Conservation (phyloP, 371 early-diverging fungal species). For the Lichtheimia ornata region DNA sequence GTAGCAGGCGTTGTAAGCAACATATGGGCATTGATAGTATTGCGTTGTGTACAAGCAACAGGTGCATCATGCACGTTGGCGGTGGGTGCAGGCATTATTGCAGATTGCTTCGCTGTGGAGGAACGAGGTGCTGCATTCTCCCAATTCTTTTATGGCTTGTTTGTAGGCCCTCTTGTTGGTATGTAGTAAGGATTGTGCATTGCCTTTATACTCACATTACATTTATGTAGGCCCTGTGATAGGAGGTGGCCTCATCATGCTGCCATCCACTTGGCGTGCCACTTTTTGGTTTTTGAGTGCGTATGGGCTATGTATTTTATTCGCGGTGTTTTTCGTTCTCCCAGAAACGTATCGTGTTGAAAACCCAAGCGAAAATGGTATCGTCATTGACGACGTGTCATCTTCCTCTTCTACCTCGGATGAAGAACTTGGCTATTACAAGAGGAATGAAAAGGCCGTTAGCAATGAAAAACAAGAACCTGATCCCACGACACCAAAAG, state of each 20-base stretch:
- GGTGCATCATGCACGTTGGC: slow-evolving; percentile 65
- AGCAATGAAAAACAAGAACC: too few species aligned
- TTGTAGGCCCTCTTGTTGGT: slow-evolving; percentile 50
- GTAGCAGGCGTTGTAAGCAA: slow-evolving; percentile 64
- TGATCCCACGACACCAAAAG: background rate
- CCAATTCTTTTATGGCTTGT: slow-evolving; percentile 51
- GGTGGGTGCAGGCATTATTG: slow-evolving; percentile 7
- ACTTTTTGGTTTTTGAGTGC: slow-evolving; percentile 61
- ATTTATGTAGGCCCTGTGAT: slow-evolving; percentile 38
- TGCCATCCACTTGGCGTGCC: slow-evolving; percentile 51
- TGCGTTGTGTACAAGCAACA: slow-evolving; percentile 69
- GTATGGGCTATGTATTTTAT: slow-evolving; percentile 22
- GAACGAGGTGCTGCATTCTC: slow-evolving; percentile 35
- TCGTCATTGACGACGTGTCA: too few species aligned
- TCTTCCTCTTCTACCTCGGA: too few species aligned
- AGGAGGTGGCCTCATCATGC: slow-evolving; percentile 32
- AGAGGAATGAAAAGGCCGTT: too few species aligned
- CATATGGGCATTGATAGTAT: slow-evolving; percentile 58
- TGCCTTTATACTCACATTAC: slow-evolving; percentile 38
- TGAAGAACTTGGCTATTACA: too few species aligned
- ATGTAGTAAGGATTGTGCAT: slow-evolving; percentile 4
- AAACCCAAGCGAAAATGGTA: slow-evolving; percentile 9
- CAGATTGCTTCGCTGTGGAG: slow-evolving; percentile 27
- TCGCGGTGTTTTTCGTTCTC: slow-evolving; percentile 43
- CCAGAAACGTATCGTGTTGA: slow-evolving; percentile 63